Evolutionary conservation across 345 rosid species (phyloP), one percentile per base, ranked within the genome.

Genomic region (Zanthoxylum bungeanum): DNA sequence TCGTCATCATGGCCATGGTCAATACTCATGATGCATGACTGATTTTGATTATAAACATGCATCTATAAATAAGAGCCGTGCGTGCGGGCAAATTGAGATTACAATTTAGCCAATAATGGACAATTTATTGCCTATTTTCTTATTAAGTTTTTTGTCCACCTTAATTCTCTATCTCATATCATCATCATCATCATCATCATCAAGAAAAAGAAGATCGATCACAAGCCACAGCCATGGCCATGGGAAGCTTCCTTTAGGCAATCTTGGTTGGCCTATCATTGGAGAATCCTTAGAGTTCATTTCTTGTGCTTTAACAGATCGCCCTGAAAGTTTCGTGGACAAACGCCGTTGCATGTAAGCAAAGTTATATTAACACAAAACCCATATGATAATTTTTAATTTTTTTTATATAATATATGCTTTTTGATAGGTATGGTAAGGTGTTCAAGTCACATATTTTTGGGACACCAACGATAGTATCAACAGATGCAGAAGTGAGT

Each of bases 391-490:
- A 8, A 24, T 30, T 64, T 66, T 44, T 59, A 9, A 21, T 22
- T 12, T 8, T 22, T n/a, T 4, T 8, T 7, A 55, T n/a, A 37
- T 10, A 57, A 59, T 67, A 49, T 55, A 40, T 40, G 27, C 8
- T 37, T 34, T 70, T 55, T 44, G 16, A 44, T 12, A 93, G 98
- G 83, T 88, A 89, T 52, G 99, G 99, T 40, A 91, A 88, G 78
- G 97, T 96, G 85, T 96, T 96, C 76, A 96, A 88, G 88, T 91
- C 99, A 9, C 99, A 96, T 78, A 86, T 96, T 69, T 96, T 92
- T 81, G 98, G 99, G 22, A 86, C 84, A 47, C 88, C 88, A 17
- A 88, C 93, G 2, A 87, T 96, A 1, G 91, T 96, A 19, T 95
- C 99, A 37, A 93, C 96, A 64, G 99, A 96, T 78, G 91, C 91